Evolutionary conservation across 2,329 filamentous ascomycete genomes (phyloP), one percentile per base, ranked within the genome.

Genomic region (Diaporthe citriasiana): DNA sequence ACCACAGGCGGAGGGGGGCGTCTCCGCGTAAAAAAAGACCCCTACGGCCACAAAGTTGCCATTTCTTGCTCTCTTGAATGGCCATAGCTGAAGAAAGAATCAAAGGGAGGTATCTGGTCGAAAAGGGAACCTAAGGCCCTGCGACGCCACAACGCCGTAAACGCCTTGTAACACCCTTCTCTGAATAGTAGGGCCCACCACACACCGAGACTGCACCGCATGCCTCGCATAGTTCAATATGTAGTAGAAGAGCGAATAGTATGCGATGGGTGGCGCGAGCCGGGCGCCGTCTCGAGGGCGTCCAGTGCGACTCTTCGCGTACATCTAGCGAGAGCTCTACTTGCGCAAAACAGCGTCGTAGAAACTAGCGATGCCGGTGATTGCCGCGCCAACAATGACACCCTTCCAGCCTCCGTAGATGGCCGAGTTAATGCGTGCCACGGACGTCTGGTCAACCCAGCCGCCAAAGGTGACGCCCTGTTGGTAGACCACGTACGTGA

Each of bases 401-500:
- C 93, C 92, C 78, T 90, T 88, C 83, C 92, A 94, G 74, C 93
- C 93, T 56, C 93, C 93, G 76, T 92, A 94, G 57, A 96, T 84
- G 53, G 93, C 90, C 4, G 84, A 83, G 77, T 92, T 89, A 76
- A 97, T 91, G 72, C 89, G 87, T 70, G 84, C 84, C 65, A 94
- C 91, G 9, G 90, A 89, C 22, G 85, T 83, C 38, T 87, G 85
- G 73, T 89, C 87, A 73, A 94, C 86, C 70, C 91, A 85, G 42
- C 93, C 92, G 63, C 89, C 86, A 72, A 93, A 89, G 63, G 88
- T 90, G 68, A 89, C 88, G 45, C 89, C 90, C 81, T 93, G 91
- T 13, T 88, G 90, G 81, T 95, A 98, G 25, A 98, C 92, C 45
- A 96, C 88, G 82, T 93, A 98, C 10, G 94, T 92, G 74, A 95